phyloP scores from a whole-genome alignment of 306 rosid genomes.

The Vigna nakashimae region DNA sequence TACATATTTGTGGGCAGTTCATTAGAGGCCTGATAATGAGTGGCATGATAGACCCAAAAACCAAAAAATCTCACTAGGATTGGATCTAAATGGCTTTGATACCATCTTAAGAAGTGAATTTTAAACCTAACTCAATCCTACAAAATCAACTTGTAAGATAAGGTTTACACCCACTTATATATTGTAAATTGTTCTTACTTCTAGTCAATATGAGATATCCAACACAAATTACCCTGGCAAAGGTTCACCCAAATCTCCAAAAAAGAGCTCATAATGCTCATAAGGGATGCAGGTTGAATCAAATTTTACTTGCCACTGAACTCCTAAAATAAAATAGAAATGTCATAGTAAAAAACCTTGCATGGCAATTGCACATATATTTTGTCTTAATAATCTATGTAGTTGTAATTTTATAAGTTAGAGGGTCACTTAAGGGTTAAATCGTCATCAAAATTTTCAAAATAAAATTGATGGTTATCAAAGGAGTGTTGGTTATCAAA shows the following conservation, averaged over 20 bases:
- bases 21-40: no score
- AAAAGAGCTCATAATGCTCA: background rate
- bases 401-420: slow-evolving; percentile 20
- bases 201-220: no score
- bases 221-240: no score
- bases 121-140: no score
- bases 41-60: no score
- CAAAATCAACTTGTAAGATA: no score
- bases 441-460: slow-evolving; percentile 19
- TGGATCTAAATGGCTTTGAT: no score
- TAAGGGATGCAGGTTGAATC: slow-evolving; percentile 10
- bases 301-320: slow-evolving; percentile 1
- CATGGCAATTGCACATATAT: slow-evolving; percentile 19
- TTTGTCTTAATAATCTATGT: background rate
- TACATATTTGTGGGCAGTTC: no score
- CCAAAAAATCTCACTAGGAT: no score
- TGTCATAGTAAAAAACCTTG: slow-evolving; percentile 23
- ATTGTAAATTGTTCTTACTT: no score
- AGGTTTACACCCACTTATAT: no score
- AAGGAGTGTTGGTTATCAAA: slow-evolving; percentile 36
- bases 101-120: no score
- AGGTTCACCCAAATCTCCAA: slow-evolving; percentile 3
- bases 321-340: background rate
- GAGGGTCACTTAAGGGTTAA: background rate
- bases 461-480: slow-evolving; percentile 29